Conservation (phyloP, 2,329 filamentous ascomycete genomes). For the Paecilomyces dactylethromorphus region DNA sequence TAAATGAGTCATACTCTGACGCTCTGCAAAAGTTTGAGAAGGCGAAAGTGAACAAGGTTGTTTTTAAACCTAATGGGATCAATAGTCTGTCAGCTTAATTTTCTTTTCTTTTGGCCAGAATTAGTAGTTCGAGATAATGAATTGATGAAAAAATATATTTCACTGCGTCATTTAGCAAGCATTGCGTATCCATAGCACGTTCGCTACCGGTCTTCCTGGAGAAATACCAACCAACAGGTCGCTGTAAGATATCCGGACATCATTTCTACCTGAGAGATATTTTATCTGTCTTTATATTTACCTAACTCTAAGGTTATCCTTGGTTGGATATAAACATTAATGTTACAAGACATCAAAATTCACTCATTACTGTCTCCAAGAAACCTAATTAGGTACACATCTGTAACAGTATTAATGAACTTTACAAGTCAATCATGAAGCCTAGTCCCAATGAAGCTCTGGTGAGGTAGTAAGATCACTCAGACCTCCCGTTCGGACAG, state of each 20-base stretch:
- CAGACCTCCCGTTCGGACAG: not conserved
- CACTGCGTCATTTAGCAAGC: not conserved
- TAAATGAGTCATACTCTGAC: not conserved
- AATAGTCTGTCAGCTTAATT: not conserved
- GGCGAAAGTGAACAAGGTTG: not conserved
- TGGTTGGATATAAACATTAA: too few species aligned
- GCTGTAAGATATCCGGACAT: not conserved
- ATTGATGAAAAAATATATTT: not conserved
- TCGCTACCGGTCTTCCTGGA: not conserved
- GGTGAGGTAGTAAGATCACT: not conserved
- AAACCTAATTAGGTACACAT: too few species aligned
- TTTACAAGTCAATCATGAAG: too few species aligned
- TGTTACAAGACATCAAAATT: not conserved
- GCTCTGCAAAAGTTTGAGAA: not conserved
- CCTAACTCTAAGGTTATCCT: too few species aligned
- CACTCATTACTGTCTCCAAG: not conserved
- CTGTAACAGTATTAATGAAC: too few species aligned
- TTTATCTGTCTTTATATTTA: not conserved
- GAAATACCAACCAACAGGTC: not conserved
- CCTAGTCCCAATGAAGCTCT: not conserved
- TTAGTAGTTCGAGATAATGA: too few species aligned
- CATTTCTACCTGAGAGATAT: not conserved
- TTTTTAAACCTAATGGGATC: not conserved
- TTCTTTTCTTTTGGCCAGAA: too few species aligned
- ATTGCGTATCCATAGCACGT: not conserved